phyloP scores from a whole-genome alignment of 306 rosid species.

The Pueraria montana region DNA sequence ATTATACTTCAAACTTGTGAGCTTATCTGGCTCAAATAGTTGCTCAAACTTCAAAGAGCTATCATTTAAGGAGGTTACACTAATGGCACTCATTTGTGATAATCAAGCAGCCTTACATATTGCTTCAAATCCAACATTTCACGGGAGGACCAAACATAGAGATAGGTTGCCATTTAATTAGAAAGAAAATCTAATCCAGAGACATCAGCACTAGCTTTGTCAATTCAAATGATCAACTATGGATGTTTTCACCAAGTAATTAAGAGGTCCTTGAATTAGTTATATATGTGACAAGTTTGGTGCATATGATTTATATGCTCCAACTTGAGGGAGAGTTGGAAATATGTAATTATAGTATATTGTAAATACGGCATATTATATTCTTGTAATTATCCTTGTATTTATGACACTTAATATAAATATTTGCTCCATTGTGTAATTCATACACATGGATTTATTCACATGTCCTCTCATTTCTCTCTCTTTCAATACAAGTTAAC shows the following conservation, averaged over 20 bases:
- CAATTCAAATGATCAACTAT: not conserved
- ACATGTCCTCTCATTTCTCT: not conserved
- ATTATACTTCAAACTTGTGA: no score
- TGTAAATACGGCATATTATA: not conserved
- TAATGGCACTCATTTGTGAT: not conserved
- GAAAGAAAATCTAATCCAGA: not conserved
- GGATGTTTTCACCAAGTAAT: not conserved
- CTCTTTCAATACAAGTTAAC: not conserved
- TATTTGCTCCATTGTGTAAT: not conserved
- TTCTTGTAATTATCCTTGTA: not conserved
- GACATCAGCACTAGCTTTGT: not conserved
- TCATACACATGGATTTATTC: not conserved
- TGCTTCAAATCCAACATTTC: no score
- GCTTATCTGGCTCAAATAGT: no score
- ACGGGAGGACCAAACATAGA: no score
- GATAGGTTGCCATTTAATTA: no score
- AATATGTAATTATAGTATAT: not conserved
- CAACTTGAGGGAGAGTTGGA: not conserved
- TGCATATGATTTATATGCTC: not conserved
- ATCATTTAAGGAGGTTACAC: not conserved
- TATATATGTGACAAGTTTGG: not conserved
- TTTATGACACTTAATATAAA: not conserved
- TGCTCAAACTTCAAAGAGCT: no score
- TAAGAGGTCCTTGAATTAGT: not conserved
- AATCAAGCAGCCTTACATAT: not conserved